These are phyloP conservation scores for Scedosporium apiospermum DNA, from an alignment of 2,329 filamentous ascomycete genomes.

Conservation along the genomic window DNA sequence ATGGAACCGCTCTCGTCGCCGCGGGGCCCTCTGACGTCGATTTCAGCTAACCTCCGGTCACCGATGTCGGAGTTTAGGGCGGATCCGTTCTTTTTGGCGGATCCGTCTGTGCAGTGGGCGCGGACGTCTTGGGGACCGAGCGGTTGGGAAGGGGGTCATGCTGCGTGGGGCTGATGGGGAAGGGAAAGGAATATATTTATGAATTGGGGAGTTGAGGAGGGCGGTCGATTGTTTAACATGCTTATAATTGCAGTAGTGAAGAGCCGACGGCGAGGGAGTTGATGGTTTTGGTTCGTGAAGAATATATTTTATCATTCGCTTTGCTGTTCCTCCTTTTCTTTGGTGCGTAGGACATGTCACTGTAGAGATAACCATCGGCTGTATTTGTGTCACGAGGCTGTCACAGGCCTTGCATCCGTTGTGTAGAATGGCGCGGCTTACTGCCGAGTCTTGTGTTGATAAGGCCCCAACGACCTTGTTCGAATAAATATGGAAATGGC, in stretches of 20 bases:
- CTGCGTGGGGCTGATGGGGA: background rate
- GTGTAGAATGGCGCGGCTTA: no score
- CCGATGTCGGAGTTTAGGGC: constrained; percentile 11
- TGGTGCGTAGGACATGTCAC: no score
- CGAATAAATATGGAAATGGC: no score
- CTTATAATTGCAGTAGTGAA: no score
- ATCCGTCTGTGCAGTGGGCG: constrained; percentile 13
- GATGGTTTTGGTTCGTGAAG: background rate
- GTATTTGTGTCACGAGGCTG: no score
- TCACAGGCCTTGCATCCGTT: no score
- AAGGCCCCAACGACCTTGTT: no score
- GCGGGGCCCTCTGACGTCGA: constrained; percentile 17
- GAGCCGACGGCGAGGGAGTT: background rate
- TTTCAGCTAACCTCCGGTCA: constrained; percentile 22
- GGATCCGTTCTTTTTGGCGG: constrained; percentile 16
- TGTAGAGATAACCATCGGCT: no score
- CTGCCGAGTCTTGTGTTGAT: no score
- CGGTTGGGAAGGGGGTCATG: background rate
- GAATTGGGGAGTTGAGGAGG: background rate
- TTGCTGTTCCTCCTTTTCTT: no score
- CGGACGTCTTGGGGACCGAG: constrained; percentile 6
- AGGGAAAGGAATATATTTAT: background rate
- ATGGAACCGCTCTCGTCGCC: constrained; percentile 20
- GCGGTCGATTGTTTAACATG: background rate
- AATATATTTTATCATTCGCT: no score